A percentile compares a stretch with the other conserved stretches of the same genome.
Conservation (phyloP, 2,329 filamentous ascomycete species). For the Mollisia scopiformis region DNA sequence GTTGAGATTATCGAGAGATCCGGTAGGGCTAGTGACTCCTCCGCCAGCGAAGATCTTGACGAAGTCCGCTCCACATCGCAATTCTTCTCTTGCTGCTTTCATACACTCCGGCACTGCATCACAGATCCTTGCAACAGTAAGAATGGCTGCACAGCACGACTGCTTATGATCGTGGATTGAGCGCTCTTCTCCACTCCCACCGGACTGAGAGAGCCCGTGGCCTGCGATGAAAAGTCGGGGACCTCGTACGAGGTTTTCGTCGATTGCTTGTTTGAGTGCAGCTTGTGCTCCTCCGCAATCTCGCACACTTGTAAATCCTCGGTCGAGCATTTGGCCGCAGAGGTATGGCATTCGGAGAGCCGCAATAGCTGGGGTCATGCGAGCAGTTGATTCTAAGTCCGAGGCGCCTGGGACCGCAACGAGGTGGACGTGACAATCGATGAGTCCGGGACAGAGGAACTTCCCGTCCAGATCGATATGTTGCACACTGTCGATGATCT, state of each 20-base stretch:
- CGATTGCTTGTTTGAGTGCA: slow-evolving; percentile 59
- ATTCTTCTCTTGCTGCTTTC: slow-evolving; percentile 53
- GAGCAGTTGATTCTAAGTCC: slow-evolving; percentile 38
- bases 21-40: slow-evolving; percentile 58
- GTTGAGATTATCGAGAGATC: slow-evolving; percentile 56
- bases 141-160: slow-evolving; percentile 48
- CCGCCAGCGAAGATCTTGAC: slow-evolving; percentile 64
- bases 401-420: slow-evolving; percentile 45
- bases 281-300: slow-evolving; percentile 60
- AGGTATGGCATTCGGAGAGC: slow-evolving; percentile 51
- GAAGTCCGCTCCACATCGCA: slow-evolving; percentile 59
- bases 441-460: slow-evolving; percentile 53
- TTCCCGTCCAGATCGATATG: slow-evolving; percentile 42
- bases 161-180: slow-evolving; percentile 44
- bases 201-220: slow-evolving; percentile 58
- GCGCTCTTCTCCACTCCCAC: slow-evolving; percentile 57
- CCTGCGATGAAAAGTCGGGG: slow-evolving; percentile 58
- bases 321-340: slow-evolving; percentile 51
- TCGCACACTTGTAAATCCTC: slow-evolving; percentile 62
- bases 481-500: not conserved
- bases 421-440: slow-evolving; percentile 54
- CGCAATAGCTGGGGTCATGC: slow-evolving; percentile 37
- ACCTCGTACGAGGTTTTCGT: slow-evolving; percentile 55
- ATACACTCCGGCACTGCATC: slow-evolving; percentile 59
- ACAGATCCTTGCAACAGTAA: slow-evolving; percentile 47